Conservation (phyloP, 116 monocot species). For the Papilionanthe hybrid region DNA sequence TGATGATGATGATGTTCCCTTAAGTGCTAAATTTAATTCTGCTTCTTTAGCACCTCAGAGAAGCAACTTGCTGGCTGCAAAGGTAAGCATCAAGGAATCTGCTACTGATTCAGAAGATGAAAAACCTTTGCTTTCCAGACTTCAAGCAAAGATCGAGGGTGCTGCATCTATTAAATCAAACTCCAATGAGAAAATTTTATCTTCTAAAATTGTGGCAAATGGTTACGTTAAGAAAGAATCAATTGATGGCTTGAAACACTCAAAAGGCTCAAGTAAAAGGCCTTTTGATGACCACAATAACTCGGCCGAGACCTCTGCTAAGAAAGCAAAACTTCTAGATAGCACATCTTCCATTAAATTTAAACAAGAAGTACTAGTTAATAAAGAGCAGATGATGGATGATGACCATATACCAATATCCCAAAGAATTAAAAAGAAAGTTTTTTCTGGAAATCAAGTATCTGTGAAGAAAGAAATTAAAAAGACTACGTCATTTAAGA, state of each 20-base stretch:
- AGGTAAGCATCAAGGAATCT: conserved; percentile 12
- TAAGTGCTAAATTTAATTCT: conserved; percentile 30
- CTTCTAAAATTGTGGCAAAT: conserved; percentile 37
- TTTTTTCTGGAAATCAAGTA: conserved; percentile 31
- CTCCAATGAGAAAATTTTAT: conserved; percentile 35
- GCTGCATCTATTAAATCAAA: conserved; percentile 12
- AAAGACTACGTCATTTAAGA: conserved; percentile 57
- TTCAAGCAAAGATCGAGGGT: conserved; percentile 9
- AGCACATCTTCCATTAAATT: conserved; percentile 21
- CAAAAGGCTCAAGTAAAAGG: conserved; percentile 48
- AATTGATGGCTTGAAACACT: conserved; percentile 10
- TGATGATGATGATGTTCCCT: conserved; percentile 35
- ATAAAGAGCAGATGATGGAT: conserved; percentile 40
- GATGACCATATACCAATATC: conserved; percentile 60
- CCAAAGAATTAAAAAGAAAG: conserved; percentile 56
- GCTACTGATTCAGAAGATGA: conserved; percentile 38
- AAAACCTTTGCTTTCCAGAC: conserved; percentile 34
- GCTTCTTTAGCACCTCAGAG: conserved; percentile 11
- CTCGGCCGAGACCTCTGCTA: conserved; percentile 32
- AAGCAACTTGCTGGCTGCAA: conserved; percentile 7
- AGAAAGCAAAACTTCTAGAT: conserved; percentile 63
- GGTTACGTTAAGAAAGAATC: conserved; percentile 25
- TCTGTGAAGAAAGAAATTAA: conserved; percentile 45
- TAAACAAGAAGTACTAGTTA: conserved; percentile 35
- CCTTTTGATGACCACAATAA: conserved; percentile 26